Evolutionary conservation across 1,284 basidiomycete genomes (phyloP), one percentile per base, ranked within the genome.

Genomic region (Ustilago sp.): DNA sequence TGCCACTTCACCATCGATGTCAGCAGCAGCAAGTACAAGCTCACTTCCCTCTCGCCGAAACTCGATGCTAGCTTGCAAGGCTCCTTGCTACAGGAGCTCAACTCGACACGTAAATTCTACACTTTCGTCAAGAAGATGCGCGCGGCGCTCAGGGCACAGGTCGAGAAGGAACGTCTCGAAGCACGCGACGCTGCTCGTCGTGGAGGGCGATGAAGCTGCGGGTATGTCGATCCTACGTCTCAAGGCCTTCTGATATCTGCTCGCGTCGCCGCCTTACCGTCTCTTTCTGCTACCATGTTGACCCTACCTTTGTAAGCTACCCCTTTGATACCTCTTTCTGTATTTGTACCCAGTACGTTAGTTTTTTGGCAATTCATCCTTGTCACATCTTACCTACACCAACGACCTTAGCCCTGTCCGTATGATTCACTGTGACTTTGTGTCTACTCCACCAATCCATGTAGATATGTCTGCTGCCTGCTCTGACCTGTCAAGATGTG

Each of bases 91-190:
- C 55, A 68, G 9, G 63, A 77, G 58, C 69, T 82, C 53, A 80
- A 80, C 63, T 54, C 61, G 32, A 73, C 72, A 28, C 74, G 77
- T 55, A 80, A 82, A 45, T 69, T 82, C 35, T 72, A 77, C 63
- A 72, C 74, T 1, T 82, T 82, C 38, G 60, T 82, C 38, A 79
- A 77, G 47, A 74, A 71, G 64, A 77, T 77, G 75, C 70, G 75
- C 36, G 56, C 60, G 0, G 75, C 75, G 7, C 51, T 77, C 15
- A 54, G 67, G 8, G 71, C 61, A 6, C 67, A 77, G 58, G 64
- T 71, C 28, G 75, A 77, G 39, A 70, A 65, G 65, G 59, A 70
- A n/a, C 71, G 75, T 17, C 60, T 74, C 32, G 75, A 77, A 34
- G 70, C 71, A 5, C 66, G 75, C 34, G 74, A 76, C 32, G 60